Evolutionary conservation across 192 early-diverging fungal species (phyloP).

Genomic region (Jimgerdemannia lactiflua): DNA sequence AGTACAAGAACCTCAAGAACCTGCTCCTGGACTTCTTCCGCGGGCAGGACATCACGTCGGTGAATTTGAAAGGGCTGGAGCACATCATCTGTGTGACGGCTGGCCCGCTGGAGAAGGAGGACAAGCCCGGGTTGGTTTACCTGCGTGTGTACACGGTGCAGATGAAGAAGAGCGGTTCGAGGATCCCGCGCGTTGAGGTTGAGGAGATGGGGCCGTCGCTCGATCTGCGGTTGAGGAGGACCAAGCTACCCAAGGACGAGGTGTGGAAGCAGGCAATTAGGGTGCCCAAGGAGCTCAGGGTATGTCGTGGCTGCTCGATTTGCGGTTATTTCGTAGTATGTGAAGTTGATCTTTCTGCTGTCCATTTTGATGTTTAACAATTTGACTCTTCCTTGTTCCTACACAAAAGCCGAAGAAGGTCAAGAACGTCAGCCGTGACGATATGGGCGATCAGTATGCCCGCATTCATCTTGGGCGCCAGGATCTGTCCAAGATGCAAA

Average conservation of each 20-base stretch:
- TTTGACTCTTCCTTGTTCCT: too few relatives aligned
- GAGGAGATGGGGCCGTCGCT: constrained; percentile 91
- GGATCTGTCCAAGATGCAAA: constrained; percentile 90
- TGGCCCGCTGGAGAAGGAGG: constrained; percentile 53
- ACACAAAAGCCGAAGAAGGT: constrained; percentile 63
- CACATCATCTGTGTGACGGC: constrained; percentile 87
- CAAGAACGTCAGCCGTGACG: constrained; percentile 91
- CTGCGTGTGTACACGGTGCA: constrained; percentile 79
- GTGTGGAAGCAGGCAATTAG: constrained; percentile 78
- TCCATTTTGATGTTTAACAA: neutral
- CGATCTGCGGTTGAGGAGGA: constrained; percentile 79
- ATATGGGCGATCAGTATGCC: constrained; percentile 90
- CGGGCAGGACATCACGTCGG: constrained; percentile 69
- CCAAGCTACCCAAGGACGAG: constrained; percentile 68
- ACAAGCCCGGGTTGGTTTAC: constrained; percentile 63
- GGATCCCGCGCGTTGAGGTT: constrained; percentile 87
- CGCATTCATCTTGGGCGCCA: constrained; percentile 92
- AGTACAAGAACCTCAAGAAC: constrained; percentile 74
- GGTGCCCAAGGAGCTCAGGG: constrained; percentile 86
- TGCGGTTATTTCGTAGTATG: neutral
- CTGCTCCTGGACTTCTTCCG: constrained; percentile 89
- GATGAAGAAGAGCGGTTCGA: constrained; percentile 85
- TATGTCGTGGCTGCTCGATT: constrained; percentile 26
- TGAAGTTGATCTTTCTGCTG: constrained; percentile 2
- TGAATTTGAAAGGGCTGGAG: constrained; percentile 86